Evolutionary conservation across 2,329 filamentous ascomycete species (phyloP).

Genomic region (Emmonsia crescens): DNA sequence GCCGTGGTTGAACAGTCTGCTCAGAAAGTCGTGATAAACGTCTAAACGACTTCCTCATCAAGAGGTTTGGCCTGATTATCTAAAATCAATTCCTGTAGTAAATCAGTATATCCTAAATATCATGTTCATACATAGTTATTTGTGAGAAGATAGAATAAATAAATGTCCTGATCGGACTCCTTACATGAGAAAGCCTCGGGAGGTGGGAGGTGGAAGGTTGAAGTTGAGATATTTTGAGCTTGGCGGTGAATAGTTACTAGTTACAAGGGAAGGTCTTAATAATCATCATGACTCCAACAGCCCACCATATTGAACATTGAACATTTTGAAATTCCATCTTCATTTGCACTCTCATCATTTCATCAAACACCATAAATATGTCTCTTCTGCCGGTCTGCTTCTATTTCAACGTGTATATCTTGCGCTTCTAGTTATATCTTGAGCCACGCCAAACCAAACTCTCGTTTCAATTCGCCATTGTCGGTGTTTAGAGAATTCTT

Average conservation of each 20-base stretch:
- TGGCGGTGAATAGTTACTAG: no score
- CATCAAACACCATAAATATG: not conserved
- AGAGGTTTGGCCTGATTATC: not conserved
- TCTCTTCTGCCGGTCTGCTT: not conserved
- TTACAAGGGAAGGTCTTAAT: not conserved
- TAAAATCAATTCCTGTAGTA: not conserved
- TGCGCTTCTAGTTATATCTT: not conserved
- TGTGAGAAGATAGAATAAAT: no score
- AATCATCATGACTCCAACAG: not conserved
- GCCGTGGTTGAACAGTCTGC: not conserved
- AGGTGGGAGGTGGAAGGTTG: no score
- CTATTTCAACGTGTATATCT: not conserved
- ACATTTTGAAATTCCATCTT: not conserved
- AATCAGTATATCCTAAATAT: not conserved
- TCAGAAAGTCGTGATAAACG: not conserved
- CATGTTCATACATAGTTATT: not conserved
- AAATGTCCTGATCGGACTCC: no score
- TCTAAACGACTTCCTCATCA: not conserved
- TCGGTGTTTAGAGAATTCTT: not conserved
- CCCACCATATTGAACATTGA: no score
- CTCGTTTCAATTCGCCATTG: not conserved
- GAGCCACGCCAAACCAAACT: not conserved
- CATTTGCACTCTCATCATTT: not conserved
- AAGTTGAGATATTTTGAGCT: no score
- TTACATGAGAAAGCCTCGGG: not conserved